Conservation (phyloP, 2,329 filamentous ascomycete genomes). For the Monosporascus cannonballus region DNA sequence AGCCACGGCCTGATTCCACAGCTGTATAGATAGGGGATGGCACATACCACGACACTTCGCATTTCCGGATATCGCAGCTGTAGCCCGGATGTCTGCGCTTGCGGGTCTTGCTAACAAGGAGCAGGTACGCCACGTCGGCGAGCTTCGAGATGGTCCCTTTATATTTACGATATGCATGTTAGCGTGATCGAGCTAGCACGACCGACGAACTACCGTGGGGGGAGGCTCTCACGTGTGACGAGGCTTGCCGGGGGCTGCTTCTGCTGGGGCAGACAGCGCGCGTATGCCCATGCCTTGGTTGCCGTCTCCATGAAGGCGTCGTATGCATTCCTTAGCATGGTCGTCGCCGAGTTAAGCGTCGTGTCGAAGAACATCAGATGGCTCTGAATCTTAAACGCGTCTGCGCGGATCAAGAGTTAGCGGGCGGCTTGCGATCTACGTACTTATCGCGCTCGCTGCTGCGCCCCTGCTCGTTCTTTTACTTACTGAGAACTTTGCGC, state of each 20-base stretch:
- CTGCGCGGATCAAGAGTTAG: constrained; percentile 22
- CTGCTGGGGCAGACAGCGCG: constrained; percentile 47
- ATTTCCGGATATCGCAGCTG: constrained; percentile 51
- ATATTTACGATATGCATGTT: constrained; percentile 1
- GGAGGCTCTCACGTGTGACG: constrained; percentile 51
- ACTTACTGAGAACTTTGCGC: constrained; percentile 66
- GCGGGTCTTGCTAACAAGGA: constrained; percentile 53
- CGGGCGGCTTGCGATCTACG: no score
- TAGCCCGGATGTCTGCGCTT: constrained; percentile 43
- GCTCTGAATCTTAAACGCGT: constrained; percentile 76
- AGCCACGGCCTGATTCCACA: background rate
- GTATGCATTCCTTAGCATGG: constrained; percentile 69
- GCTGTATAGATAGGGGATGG: background rate
- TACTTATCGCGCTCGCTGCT: no score
- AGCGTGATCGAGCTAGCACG: background rate
- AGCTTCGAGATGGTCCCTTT: constrained; percentile 60
- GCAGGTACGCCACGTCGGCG: constrained; percentile 55
- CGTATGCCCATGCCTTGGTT: constrained; percentile 64
- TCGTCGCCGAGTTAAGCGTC: constrained; percentile 62
- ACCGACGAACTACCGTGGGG: background rate
- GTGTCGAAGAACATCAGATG: constrained; percentile 81
- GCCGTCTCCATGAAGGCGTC: constrained; percentile 73
- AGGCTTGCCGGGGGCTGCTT: constrained; percentile 53
- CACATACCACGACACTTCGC: constrained; percentile 53
- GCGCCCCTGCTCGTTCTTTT: background rate